Conservation (phyloP, 768 basidiomycete genomes). For the Leccinum longicurvipes region DNA sequence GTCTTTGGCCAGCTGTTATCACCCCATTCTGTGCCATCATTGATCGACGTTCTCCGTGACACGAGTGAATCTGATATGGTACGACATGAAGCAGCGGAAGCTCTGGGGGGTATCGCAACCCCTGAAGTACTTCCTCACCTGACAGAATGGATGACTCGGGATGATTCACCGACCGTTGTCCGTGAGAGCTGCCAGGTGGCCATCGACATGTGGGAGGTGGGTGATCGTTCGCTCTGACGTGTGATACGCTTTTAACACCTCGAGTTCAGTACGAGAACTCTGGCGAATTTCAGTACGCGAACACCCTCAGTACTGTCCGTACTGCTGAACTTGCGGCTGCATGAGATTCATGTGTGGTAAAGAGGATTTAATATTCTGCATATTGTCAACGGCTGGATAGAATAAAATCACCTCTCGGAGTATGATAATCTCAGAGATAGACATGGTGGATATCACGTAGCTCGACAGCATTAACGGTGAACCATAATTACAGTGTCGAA, state of each 20-base stretch:
- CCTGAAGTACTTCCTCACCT: slow-evolving; percentile 87
- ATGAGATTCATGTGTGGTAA: slow-evolving; percentile 3
- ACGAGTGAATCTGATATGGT: slow-evolving; percentile 89
- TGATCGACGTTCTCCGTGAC: slow-evolving; percentile 76
- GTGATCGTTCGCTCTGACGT: slow-evolving; percentile 17
- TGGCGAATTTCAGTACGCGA: slow-evolving; percentile 75
- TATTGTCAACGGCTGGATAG: not conserved
- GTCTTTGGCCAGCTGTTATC: slow-evolving; percentile 96
- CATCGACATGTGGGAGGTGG: slow-evolving; percentile 94
- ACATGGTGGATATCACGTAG: not conserved
- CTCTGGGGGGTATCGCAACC: slow-evolving; percentile 94
- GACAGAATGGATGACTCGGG: slow-evolving; percentile 75
- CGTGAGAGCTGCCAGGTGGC: slow-evolving; percentile 95
- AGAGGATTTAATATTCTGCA: not conserved
- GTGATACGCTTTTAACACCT: not conserved
- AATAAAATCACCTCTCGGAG: not conserved
- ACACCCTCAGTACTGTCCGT: slow-evolving; percentile 37
- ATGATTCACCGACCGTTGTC: slow-evolving; percentile 85
- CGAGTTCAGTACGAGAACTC: slow-evolving; percentile 70
- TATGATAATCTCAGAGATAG: too few species aligned
- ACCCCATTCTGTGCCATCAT: slow-evolving; percentile 79
- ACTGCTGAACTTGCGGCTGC: slow-evolving; percentile 10
- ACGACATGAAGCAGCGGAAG: slow-evolving; percentile 97
- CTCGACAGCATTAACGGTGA: not conserved
- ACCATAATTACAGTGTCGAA: not conserved